phyloP scores from a whole-genome alignment of 805 yeast genomes.

The Saccharomyces mikatae region DNA sequence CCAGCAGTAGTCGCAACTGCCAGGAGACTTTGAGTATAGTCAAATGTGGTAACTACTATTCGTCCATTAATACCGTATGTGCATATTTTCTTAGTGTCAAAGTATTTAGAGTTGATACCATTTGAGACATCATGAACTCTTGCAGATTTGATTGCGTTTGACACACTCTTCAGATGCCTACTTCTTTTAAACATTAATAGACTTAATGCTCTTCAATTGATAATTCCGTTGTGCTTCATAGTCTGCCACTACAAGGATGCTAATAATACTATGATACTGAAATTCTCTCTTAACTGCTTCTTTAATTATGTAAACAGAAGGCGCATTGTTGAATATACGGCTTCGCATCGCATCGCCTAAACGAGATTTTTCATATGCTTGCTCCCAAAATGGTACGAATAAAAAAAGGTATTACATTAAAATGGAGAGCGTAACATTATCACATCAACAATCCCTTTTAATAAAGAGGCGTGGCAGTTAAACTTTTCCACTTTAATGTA shows the following conservation, averaged over 20 bases:
- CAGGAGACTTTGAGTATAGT: constrained; percentile 79
- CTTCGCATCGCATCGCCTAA: background rate
- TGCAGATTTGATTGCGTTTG: constrained; percentile 28
- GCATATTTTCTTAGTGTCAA: constrained; percentile 28
- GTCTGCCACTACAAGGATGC: background rate
- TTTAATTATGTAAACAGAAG: background rate
- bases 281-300: background rate
- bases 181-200: background rate
- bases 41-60: constrained; percentile 63
- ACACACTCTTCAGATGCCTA: constrained; percentile 7
- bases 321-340: background rate
- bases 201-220: background rate
- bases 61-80: constrained; percentile 58
- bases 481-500: background rate
- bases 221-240: background rate
- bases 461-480: background rate
- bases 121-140: constrained; percentile 24
- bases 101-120: constrained; percentile 25
- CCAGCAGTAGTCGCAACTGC: constrained; percentile 72
- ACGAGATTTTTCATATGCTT: background rate
- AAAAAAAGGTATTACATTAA: background rate
- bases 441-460: background rate
- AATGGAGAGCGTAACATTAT: background rate
- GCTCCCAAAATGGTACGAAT: background rate
- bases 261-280: background rate